Conservation (phyloP, 208 protist genomes). For the Chromosphaera perkinsii region DNA sequence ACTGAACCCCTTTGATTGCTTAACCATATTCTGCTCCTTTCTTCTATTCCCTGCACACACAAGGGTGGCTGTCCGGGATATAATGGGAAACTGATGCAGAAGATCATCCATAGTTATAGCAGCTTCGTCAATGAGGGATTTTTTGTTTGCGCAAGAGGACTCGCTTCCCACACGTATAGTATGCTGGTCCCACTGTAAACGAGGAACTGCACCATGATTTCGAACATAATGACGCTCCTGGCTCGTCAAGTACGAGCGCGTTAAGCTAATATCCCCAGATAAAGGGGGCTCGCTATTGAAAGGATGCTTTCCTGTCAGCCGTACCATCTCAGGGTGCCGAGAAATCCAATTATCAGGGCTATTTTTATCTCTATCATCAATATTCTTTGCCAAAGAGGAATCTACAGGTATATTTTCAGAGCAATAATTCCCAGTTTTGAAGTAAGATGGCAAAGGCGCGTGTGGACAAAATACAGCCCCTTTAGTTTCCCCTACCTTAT, state of each 20-base stretch:
- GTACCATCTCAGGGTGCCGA: not conserved
- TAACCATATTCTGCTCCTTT: constrained; percentile 1
- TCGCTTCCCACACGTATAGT: not conserved
- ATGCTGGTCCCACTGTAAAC: not conserved
- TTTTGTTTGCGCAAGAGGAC: not conserved
- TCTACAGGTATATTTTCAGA: too few relatives aligned
- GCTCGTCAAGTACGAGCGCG: too few relatives aligned
- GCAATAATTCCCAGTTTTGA: too few relatives aligned
- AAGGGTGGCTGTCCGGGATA: not conserved
- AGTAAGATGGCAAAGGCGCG: too few relatives aligned
- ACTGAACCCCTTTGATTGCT: not conserved
- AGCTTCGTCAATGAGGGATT: not conserved
- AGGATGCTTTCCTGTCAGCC: not conserved
- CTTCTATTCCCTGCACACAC: not conserved
- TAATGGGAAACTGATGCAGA: not conserved
- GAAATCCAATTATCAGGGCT: not conserved
- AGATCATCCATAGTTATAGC: constrained; percentile 7
- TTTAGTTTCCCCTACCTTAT: too few relatives aligned
- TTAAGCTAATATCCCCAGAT: not conserved
- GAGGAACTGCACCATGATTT: not conserved
- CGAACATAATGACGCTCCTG: not conserved
- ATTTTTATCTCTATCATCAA: too few relatives aligned
- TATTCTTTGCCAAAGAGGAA: too few relatives aligned
- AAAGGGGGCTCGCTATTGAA: constrained; percentile 8
- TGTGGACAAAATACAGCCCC: too few relatives aligned